phyloP scores from a whole-genome alignment of 768 basidiomycete genomes.

The Hericium alpestre region DNA sequence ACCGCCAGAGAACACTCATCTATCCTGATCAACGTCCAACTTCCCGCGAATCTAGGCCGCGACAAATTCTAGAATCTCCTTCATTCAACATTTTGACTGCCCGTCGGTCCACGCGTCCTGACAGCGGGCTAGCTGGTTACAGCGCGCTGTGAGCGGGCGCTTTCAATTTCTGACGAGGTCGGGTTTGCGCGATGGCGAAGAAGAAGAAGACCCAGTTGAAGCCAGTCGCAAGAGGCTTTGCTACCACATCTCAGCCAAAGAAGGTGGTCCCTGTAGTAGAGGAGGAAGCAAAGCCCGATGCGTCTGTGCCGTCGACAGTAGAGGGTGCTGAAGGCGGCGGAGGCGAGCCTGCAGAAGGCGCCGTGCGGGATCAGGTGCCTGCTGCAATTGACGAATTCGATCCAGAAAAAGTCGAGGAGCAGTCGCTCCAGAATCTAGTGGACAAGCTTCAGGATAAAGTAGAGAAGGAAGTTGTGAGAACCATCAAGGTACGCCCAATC shows the following conservation, averaged over 20 bases:
- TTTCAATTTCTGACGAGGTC: not conserved
- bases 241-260: conserved; percentile 76
- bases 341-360: not conserved
- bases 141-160: not conserved
- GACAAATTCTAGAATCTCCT: not conserved
- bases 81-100: not conserved
- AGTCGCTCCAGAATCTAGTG: conserved; percentile 57
- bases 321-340: not conserved
- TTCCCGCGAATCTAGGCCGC: not conserved
- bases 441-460: conserved; percentile 81
- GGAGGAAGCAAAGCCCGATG: conserved; percentile 4
- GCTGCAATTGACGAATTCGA: conserved; percentile 19
- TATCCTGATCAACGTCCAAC: too few species aligned
- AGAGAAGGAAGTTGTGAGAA: conserved; percentile 71
- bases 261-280: conserved; percentile 34
- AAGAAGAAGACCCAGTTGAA: conserved; percentile 80
- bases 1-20: too few species aligned
- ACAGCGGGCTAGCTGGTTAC: conserved; percentile 4
- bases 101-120: not conserved
- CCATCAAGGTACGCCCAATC: conserved; percentile 47
- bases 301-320: conserved; percentile 4
- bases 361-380: too few species aligned
- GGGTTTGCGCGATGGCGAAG: conserved; percentile 47
- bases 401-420: conserved; percentile 37
- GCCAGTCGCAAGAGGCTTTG: conserved; percentile 65